Percentiles rank a stretch among this genome's conserved stretches.
These are phyloP conservation scores for Phyllosticta citribraziliensis DNA, from an alignment of 2,329 filamentous ascomycete species.

Conservation along the genomic window DNA sequence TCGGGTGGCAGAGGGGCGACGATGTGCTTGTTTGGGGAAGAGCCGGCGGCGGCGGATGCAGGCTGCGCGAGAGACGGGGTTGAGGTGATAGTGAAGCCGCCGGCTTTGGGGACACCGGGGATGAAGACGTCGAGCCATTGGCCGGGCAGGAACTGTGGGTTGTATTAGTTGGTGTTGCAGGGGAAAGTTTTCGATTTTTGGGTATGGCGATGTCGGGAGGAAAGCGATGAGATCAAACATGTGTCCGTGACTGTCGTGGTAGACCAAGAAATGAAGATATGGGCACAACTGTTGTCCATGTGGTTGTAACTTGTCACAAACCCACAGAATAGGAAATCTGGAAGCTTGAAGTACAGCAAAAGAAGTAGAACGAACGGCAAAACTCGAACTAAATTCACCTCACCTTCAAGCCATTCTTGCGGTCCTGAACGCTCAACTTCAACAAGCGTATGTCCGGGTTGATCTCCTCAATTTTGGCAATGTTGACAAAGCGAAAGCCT, in stretches of 20 bases:
- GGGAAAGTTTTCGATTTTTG: neutral
- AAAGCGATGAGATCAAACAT: neutral
- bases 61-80: constrained; percentile 40
- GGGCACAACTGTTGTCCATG: too few relatives aligned
- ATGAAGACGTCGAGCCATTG: constrained; percentile 84
- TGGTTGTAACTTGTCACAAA: too few relatives aligned
- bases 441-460: constrained; percentile 62
- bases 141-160: constrained; percentile 59
- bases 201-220: neutral
- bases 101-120: constrained; percentile 57
- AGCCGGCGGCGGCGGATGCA: neutral
- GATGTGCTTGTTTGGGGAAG: neutral
- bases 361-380: constrained; percentile 14
- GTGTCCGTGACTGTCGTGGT: too few relatives aligned
- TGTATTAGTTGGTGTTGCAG: neutral
- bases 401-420: constrained; percentile 41
- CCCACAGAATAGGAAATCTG: neutral
- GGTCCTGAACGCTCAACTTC: constrained; percentile 48
- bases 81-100: constrained; percentile 83
- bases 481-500: constrained; percentile 51
- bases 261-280: too few relatives aligned
- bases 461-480: constrained; percentile 53
- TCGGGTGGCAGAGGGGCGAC: constrained; percentile 1
- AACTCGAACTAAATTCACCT: constrained; percentile 13
- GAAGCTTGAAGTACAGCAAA: neutral